Base-by-base conservation (phyloP, 495 filamentous ascomycete genomes). In the Saxispiralis lemnorum region DNA sequence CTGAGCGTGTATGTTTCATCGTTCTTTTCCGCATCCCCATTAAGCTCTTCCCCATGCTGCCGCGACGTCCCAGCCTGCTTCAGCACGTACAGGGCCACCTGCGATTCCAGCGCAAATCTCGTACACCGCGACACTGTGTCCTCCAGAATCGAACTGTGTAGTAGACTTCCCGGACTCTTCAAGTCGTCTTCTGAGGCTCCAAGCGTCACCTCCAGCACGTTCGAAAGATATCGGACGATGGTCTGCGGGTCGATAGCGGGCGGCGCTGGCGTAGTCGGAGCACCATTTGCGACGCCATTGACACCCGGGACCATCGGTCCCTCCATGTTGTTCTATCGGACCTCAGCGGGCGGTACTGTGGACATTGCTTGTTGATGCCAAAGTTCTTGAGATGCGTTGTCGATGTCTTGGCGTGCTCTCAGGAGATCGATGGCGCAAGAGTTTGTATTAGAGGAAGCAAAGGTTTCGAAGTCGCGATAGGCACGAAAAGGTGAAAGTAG, bases 121-220 rank as follows among this genome's bases (percentile, higher is more conserved):
- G 74, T 78, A 62, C 88, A 94, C 63, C 85, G 71, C 54, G 84
- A 77, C 19, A 86, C 63, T 0, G 89, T 96, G 43, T 96, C 87
- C 31, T 66, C 61, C 51, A 79, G 71, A 42, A 67, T 72, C 7
- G 65, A 57, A 46, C 73, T 66, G 14, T 84, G 88, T 38, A 99
- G 71, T 56, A 96, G 67, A 59, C 83, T 94, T 36, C 82, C 85
- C 35, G 71, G 64, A 17, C 68, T 65, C 59, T 92, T 77, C 45
- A 99, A 69, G 56, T 99, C 89, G 32, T 68, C 67, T 52, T 71
- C 73, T 20, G 75, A 73, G 46, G 92, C 86, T 51, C 88, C 92
- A 41, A 99, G 70, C 50, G 81, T 86, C 41, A 88, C 76, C 57
- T 78, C 71, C 52, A 93, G 70, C 43, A 95, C 75, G 43, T 75